A percentile compares a stretch with the other conserved stretches of the same genome.
Evolutionary conservation across 2,329 filamentous ascomycete genomes (phyloP).

Genomic region (Talaromyces piceae): DNA sequence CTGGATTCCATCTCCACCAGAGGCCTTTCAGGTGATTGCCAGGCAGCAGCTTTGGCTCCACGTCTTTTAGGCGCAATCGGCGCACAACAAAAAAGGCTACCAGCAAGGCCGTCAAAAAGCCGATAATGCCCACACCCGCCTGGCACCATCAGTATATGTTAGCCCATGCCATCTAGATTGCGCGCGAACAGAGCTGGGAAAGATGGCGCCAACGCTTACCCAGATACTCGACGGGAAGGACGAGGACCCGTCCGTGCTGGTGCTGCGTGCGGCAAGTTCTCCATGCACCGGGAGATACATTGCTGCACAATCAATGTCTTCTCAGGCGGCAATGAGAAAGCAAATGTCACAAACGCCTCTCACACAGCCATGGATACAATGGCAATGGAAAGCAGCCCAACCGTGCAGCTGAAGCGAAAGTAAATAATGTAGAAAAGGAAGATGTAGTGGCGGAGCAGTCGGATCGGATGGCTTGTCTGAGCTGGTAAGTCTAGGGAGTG

Average conservation of each 20-base stretch:
- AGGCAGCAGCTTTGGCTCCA: constrained; percentile 45
- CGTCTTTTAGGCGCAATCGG: constrained; percentile 37
- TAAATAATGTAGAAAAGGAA: background rate
- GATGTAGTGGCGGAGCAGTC: background rate
- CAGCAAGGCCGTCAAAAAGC: constrained; percentile 23
- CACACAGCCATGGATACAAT: constrained; percentile 6
- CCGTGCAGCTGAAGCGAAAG: background rate
- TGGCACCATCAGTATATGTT: constrained; percentile 8
- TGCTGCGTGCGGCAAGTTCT: constrained; percentile 3
- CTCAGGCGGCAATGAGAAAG: background rate
- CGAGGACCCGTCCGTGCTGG: background rate
- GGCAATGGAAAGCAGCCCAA: background rate
- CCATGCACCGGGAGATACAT: constrained; percentile 10
- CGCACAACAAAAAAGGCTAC: constrained; percentile 33
- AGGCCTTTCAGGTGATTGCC: constrained; percentile 43
- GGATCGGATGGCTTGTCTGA: background rate
- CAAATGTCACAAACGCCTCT: background rate
- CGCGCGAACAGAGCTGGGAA: background rate
- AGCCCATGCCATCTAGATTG: background rate
- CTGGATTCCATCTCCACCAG: constrained; percentile 46
- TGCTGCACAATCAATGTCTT: background rate
- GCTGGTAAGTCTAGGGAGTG: background rate
- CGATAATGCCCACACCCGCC: constrained; percentile 24
- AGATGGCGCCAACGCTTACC: constrained; percentile 2
- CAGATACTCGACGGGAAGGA: constrained; percentile 2